These are phyloP conservation scores for Microsporum canis DNA, from an alignment of 2,329 filamentous ascomycete genomes.

Conservation along the genomic window DNA sequence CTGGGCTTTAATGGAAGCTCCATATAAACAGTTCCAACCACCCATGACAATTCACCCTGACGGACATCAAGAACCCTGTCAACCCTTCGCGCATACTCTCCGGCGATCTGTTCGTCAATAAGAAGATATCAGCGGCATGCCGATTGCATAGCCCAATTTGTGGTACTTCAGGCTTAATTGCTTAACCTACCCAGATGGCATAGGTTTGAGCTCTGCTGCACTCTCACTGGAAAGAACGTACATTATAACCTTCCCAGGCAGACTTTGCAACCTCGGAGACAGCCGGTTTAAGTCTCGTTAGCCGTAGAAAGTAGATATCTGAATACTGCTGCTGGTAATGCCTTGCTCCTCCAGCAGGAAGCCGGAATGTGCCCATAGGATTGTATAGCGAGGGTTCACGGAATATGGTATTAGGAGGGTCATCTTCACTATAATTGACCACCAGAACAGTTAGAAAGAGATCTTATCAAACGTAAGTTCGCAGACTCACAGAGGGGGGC, in stretches of 20 bases:
- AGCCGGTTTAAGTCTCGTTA: conserved; percentile 74
- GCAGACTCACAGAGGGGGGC: conserved; percentile 21
- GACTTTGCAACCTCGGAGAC: conserved; percentile 63
- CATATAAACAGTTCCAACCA: conserved; percentile 90
- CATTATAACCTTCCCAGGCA: conserved; percentile 63
- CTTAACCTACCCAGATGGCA: not conserved
- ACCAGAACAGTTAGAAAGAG: conserved; percentile 4
- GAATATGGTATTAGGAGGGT: conserved; percentile 35
- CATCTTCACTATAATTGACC: conserved; percentile 14
- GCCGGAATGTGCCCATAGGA: conserved; percentile 60
- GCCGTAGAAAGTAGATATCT: conserved; percentile 91
- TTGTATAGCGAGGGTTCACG: conserved; percentile 56
- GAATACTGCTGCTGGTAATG: conserved; percentile 93
- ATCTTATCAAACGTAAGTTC: not conserved
- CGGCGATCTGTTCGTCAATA: conserved; percentile 47
- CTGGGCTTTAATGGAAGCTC: conserved; percentile 94
- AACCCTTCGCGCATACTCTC: conserved; percentile 61
- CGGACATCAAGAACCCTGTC: conserved; percentile 89
- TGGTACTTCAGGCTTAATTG: not conserved
- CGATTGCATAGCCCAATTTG: not conserved
- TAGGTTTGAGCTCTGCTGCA: conserved; percentile 3
- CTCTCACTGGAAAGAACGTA: conserved; percentile 23
- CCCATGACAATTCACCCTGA: conserved; percentile 92
- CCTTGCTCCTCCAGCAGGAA: conserved; percentile 51
- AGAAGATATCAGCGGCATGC: conserved; percentile 3